A percentile compares a stretch with the other conserved stretches of the same genome.
Evolutionary conservation across 2,329 filamentous ascomycete genomes (phyloP).

Genomic region (Ophiostoma tasmaniense): DNA sequence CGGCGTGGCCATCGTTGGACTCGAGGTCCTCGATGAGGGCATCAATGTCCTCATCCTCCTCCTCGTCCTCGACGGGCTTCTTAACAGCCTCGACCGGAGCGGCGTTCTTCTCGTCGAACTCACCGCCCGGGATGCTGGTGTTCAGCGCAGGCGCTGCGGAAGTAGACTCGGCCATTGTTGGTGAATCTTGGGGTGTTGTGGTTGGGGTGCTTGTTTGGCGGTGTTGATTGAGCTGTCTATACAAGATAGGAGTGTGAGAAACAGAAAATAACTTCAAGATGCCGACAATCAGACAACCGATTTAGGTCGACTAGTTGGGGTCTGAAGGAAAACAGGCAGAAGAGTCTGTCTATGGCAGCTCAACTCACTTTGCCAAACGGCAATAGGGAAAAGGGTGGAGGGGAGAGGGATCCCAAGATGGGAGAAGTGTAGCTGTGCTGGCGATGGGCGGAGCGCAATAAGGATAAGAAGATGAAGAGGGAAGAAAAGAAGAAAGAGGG

Average conservation of each 20-base stretch:
- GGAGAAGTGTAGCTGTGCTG: slow-evolving; percentile 10
- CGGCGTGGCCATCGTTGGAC: slow-evolving; percentile 64
- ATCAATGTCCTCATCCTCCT: slow-evolving; percentile 78
- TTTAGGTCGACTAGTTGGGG: slow-evolving; percentile 3
- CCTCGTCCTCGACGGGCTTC: slow-evolving; percentile 45
- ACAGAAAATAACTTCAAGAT: slow-evolving; percentile 12
- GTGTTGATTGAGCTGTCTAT: slow-evolving; percentile 18
- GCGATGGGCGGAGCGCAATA: slow-evolving; percentile 13
- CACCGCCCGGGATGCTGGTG: slow-evolving; percentile 56
- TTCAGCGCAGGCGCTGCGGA: slow-evolving; percentile 48
- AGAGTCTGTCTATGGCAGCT: slow-evolving; percentile 18
- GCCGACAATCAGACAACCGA: background rate
- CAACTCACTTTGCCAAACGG: slow-evolving; percentile 15
- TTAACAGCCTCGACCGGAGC: slow-evolving; percentile 23
- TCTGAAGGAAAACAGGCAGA: slow-evolving; percentile 9
- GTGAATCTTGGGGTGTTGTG: slow-evolving; percentile 10
- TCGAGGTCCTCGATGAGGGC: slow-evolving; percentile 81
- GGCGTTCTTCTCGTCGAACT: slow-evolving; percentile 54
- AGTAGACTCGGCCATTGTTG: slow-evolving; percentile 47
- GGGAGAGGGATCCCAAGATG: slow-evolving; percentile 11
- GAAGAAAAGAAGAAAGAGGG: slow-evolving; percentile 1
- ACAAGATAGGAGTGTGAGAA: slow-evolving; percentile 16
- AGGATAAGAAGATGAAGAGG: slow-evolving; percentile 3
- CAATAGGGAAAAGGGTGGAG: slow-evolving; percentile 8
- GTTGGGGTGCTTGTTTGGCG: slow-evolving; percentile 21